phyloP scores from a whole-genome alignment of 1,139 yeast genomes.

The Yamadazyma dushanensis region DNA sequence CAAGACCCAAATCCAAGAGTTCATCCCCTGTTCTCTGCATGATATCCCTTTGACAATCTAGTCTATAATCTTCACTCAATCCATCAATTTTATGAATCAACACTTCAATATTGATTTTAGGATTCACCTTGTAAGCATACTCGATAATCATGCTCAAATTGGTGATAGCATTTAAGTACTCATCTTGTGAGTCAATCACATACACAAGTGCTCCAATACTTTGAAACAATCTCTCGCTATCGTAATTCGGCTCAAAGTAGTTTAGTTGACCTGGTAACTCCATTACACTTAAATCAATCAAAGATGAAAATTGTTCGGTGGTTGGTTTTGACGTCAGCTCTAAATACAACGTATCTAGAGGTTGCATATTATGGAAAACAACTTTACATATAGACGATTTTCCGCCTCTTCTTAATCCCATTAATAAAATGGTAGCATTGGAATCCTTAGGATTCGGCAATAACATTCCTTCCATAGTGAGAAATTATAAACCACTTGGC shows the following conservation, averaged over 20 bases:
- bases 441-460: constrained; percentile 41
- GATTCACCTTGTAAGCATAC: constrained; percentile 83
- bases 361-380: constrained; percentile 95
- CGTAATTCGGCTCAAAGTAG: constrained; percentile 81
- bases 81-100: constrained; percentile 96
- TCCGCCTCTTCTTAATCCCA: constrained; percentile 84
- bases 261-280: constrained; percentile 95
- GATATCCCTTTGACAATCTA: constrained; percentile 94
- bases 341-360: constrained; percentile 84
- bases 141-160: constrained; percentile 87
- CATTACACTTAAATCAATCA: constrained; percentile 89
- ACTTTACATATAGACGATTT: constrained; percentile 93
- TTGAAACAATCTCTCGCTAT: constrained; percentile 72
- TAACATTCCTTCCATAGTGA: constrained; percentile 40
- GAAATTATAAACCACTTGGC: too few species aligned
- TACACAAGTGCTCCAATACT: constrained; percentile 92
- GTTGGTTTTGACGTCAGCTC: constrained; percentile 92
- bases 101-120: constrained; percentile 85
- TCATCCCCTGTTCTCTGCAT: constrained; percentile 97
- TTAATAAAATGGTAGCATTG: constrained; percentile 71
- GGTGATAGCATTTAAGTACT: constrained; percentile 86
- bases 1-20: constrained; percentile 81
- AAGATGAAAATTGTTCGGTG: constrained; percentile 70
- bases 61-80: constrained; percentile 84
- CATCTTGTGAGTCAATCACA: constrained; percentile 94